phyloP scores from a whole-genome alignment of 768 basidiomycete genomes.

The Mrakia blollopis region DNA sequence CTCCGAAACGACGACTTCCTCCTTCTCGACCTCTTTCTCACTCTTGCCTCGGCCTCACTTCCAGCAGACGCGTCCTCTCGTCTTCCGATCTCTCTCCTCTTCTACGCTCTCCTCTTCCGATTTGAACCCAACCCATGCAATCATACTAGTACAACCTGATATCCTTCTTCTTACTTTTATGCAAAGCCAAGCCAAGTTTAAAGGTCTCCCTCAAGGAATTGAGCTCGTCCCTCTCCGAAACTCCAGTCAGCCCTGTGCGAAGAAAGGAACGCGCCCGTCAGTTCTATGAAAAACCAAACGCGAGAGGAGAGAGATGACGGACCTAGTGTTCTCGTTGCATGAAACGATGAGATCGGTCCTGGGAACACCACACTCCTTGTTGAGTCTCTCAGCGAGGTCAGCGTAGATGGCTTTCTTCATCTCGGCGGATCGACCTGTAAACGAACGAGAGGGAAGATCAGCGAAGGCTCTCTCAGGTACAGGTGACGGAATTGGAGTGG shows the following conservation, averaged over 20 bases:
- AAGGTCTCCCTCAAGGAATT: slow-evolving; percentile 23
- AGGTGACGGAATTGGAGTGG: no score
- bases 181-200: no score
- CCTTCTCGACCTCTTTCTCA: no score
- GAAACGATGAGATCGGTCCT: slow-evolving; percentile 20
- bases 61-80: no score
- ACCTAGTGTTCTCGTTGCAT: slow-evolving; percentile 24
- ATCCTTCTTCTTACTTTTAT: no score
- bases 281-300: no score
- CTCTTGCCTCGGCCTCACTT: no score
- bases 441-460: neutral
- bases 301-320: neutral
- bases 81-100: no score
- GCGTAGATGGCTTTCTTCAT: slow-evolving; percentile 29
- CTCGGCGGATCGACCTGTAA: neutral
- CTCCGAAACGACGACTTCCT: neutral
- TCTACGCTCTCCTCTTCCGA: no score
- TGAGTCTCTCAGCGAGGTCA: slow-evolving; percentile 22
- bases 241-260: slow-evolving; percentile 19
- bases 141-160: no score
- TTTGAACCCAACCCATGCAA: no score
- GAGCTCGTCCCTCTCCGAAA: slow-evolving; percentile 22
- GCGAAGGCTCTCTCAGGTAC: no score
- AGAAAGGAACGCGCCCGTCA: neutral
- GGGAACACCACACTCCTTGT: slow-evolving; percentile 22